Evolutionary conservation across 2,329 filamentous ascomycete species (phyloP), one percentile per base, ranked within the genome.

Genomic region (Juglanconis oblonga): DNA sequence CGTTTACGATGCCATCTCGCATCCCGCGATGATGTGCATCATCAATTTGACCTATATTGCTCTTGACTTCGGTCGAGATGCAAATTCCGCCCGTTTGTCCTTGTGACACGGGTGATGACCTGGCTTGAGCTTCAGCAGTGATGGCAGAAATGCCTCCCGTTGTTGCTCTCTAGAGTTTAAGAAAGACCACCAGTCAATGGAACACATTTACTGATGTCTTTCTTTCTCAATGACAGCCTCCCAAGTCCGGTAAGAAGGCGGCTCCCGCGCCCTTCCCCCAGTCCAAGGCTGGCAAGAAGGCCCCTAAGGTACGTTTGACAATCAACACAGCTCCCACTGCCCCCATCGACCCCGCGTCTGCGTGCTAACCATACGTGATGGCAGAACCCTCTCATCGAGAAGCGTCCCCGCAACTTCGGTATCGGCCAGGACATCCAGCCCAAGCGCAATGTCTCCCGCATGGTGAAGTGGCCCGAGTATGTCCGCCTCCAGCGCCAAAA

Each of bases 201-300:
- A 88, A 88, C 85, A 88, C 86, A 87, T 83, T 85, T 81, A 89
- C 92, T 97, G 90, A 96, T 92, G 83, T 91, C 88, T 92, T 96
- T 90, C 95, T 93, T 96, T 92, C 94, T 98, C 94, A 95, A 98
- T 98, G 93, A 98, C 85, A 98, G 95, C 92, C 95, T 90, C 91
- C 94, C 78, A 99, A 98, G 85, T 78, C 84, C 76, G 92, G 92
- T 86, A 98, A 97, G 91, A 98, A 97, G 87, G 89, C 91, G 82
- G 95, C 95, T 74, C 85, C 95, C 78, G 92, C 95, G 83, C 95
- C 95, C 79, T 97, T 96, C 88, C 91, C 92, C 77, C 88, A 93
- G 84, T 87, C 88, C 76, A 97, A 96, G 88, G 91, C 93, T 83
- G 83, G 83, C 74, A 97, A 97, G 91, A 99, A 98, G 90, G 85